A percentile compares a stretch with the other conserved stretches of the same genome.
These are phyloP conservation scores for Lactifluus hygrophoroides DNA, from an alignment of 768 basidiomycete genomes.

Conservation along the genomic window DNA sequence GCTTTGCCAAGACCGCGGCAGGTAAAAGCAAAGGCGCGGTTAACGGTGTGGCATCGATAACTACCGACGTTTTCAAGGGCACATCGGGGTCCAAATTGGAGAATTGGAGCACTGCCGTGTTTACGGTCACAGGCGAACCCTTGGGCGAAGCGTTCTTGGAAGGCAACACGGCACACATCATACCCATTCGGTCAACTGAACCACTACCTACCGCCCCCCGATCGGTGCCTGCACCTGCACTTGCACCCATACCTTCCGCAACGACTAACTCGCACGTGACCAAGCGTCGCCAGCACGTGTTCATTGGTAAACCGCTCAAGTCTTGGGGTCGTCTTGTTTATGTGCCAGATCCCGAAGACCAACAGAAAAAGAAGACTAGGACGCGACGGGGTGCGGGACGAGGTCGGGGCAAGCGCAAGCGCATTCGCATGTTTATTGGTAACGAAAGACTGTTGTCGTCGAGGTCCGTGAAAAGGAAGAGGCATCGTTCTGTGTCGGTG, in stretches of 20 bases:
- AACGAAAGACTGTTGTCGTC: not conserved
- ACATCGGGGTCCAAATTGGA: not conserved
- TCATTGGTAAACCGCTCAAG: conserved; percentile 2
- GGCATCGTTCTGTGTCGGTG: not conserved
- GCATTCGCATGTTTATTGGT: not conserved
- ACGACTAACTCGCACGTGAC: not conserved
- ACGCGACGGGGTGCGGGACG: not conserved
- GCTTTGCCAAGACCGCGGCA: not conserved
- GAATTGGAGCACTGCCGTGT: not conserved
- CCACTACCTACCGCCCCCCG: not conserved
- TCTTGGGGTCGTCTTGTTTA: conserved; percentile 3
- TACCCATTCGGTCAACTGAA: not conserved
- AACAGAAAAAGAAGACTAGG: not conserved
- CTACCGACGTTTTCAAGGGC: not conserved
- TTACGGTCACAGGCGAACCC: not conserved
- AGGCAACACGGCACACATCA: not conserved
- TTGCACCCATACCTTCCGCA: not conserved
- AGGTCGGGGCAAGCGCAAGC: not conserved
- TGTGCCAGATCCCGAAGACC: not conserved
- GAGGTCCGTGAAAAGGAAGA: not conserved
- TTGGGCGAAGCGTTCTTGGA: not conserved
- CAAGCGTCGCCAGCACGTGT: not conserved
- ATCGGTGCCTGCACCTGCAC: not conserved
- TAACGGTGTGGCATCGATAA: not conserved
- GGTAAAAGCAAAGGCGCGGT: not conserved